Evolutionary conservation across 129 eudicot species (phyloP), one percentile per base, ranked within the genome.

Genomic region (Flaveria robusta): DNA sequence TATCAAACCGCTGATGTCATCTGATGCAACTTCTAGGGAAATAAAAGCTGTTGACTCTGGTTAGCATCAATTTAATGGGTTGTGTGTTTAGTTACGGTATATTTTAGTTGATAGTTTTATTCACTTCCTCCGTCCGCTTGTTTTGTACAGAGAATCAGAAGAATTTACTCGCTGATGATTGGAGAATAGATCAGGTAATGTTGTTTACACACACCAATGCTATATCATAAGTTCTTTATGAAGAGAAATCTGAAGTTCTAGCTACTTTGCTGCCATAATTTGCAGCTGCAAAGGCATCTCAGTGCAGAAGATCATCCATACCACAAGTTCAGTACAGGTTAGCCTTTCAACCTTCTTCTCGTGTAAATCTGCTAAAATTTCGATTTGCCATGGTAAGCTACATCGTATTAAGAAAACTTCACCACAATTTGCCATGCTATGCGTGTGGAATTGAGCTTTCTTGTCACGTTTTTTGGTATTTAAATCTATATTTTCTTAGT

Each of bases 11-110:
- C 77, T 94, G 78, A 94, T 94, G 99, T 91, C 99, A 71, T 75
- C 96, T 70, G 99, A 94, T 89, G 99, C 99, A 76, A 91, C 97
- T 62, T 91, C 75, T 26, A 81, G 99, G 85, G 99, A 94, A 80
- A 94, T 94, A 74, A 91, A 94, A 84, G 99, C 96, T 3, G 98
- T 93, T 24, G 98, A 93, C 82, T 93, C 98, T 72, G 98, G 98
- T 91, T 26, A 75, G 87, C 68, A 81, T 76, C 63, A 34, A 29
- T 26, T 37, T 72, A 63, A 70, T 67, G 18, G 50, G 68, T 70
- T 76, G 43, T 39, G 22, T 37, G 15, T 76, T 74, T 39, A 62
- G 45, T 49, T 85, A 49, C 42, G 9, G 46, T 41, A 71, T 23
- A 71, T 68, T 68, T 50, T n/a, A 2, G 13, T 73, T 73, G 52